phyloP scores from a whole-genome alignment of 2,329 filamentous ascomycete species.

The Fusarium sp. region DNA sequence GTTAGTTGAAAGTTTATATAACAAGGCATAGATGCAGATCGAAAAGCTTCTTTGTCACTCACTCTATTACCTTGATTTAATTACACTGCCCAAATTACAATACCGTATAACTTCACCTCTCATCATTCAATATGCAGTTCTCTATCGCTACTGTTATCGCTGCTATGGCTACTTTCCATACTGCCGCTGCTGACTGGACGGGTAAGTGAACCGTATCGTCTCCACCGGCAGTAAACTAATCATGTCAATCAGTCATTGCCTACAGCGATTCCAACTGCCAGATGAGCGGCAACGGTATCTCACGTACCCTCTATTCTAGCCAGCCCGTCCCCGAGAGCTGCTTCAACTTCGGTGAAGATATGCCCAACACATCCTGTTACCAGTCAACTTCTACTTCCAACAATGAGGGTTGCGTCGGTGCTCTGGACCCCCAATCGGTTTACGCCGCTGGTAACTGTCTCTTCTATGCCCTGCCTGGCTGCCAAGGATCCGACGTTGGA shows the following conservation, averaged over 20 bases:
- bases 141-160: background rate
- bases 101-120: background rate
- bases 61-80: rapidly evolving
- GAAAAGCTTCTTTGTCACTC: background rate
- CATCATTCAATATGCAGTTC: background rate
- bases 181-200: background rate
- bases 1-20: background rate
- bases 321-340: background rate
- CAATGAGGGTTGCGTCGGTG: background rate
- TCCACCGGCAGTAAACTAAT: background rate
- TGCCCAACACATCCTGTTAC: background rate
- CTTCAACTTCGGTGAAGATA: background rate
- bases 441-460: background rate
- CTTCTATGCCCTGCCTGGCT: background rate
- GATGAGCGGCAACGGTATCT: background rate
- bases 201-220: background rate
- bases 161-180: background rate
- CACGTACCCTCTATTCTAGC: background rate
- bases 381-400: background rate
- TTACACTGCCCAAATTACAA: background rate
- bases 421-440: background rate
- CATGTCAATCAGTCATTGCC: background rate
- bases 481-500: background rate
- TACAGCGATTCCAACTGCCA: background rate
- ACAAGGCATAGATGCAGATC: background rate